These are phyloP conservation scores for Salicornia ramosissima DNA, from an alignment of 148 eudicot species.

Conservation along the genomic window DNA sequence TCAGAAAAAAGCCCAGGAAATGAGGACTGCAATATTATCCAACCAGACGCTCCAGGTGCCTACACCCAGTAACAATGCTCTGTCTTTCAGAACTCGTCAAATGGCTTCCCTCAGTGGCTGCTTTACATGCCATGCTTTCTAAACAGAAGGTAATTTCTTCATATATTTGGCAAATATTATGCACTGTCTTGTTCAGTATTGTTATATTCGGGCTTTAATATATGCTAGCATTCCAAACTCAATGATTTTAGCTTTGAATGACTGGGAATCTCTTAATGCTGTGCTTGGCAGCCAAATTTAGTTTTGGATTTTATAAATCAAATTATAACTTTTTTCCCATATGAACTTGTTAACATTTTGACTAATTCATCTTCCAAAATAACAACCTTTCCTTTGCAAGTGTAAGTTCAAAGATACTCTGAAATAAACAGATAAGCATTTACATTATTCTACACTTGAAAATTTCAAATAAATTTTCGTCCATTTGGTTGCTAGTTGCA, in stretches of 20 bases:
- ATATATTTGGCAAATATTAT: not conserved
- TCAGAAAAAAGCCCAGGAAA: constrained; percentile 87
- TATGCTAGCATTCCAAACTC: not conserved
- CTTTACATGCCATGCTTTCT: constrained; percentile 88
- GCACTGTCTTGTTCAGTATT: not conserved
- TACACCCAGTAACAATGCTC: constrained; percentile 35
- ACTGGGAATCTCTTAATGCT: not conserved
- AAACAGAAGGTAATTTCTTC: constrained; percentile 19
- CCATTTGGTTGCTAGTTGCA: not conserved
- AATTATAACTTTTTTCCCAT: not conserved
- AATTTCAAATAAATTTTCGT: not conserved
- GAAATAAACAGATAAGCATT: too few species aligned
- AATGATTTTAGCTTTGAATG: not conserved
- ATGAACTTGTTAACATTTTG: not conserved
- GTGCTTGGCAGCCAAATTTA: not conserved
- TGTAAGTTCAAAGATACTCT: not conserved
- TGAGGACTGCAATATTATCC: constrained; percentile 52
- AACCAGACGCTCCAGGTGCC: constrained; percentile 44
- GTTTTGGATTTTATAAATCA: not conserved
- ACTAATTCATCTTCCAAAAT: not conserved
- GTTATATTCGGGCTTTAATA: not conserved
- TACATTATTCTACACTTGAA: too few species aligned
- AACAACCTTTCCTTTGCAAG: not conserved
- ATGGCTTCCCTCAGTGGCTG: constrained; percentile 80
- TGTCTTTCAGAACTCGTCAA: constrained; percentile 55